phyloP scores from a whole-genome alignment of 306 rosid species.

The Elaeagnus macrophylla region DNA sequence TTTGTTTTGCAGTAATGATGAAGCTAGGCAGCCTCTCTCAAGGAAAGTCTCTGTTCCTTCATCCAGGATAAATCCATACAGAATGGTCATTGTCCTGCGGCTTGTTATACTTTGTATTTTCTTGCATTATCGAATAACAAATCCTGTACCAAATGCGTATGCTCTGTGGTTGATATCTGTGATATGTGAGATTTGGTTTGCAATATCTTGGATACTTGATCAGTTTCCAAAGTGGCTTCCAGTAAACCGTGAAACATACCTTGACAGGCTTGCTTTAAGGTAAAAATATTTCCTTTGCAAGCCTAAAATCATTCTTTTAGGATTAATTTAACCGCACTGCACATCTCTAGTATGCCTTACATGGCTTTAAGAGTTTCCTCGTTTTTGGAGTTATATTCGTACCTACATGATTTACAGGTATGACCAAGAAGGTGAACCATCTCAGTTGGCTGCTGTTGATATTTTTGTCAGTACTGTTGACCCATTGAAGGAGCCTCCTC shows the following conservation, averaged over 20 bases:
- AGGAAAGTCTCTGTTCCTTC: slow-evolving; percentile 94
- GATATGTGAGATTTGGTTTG: slow-evolving; percentile 98
- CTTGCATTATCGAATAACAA: slow-evolving; percentile 89
- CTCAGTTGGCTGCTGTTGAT: slow-evolving; percentile 89
- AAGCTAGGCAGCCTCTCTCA: slow-evolving; percentile 93
- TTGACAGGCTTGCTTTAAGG: slow-evolving; percentile 88
- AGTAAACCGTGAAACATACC: slow-evolving; percentile 93
- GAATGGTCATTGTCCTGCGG: slow-evolving; percentile 90
- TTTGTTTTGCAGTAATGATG: slow-evolving; percentile 62
- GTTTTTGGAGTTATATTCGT: slow-evolving; percentile 18
- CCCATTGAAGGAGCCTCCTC: slow-evolving; percentile 95
- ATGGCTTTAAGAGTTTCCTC: slow-evolving; percentile 2
- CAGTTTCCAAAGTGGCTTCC: slow-evolving; percentile 98
- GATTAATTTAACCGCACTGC: neutral
- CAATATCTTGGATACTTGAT: slow-evolving; percentile 94
- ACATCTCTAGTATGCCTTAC: neutral
- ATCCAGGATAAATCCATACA: slow-evolving; percentile 81
- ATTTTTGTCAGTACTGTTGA: slow-evolving; percentile 96
- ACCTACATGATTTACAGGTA: slow-evolving; percentile 46
- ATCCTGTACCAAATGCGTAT: slow-evolving; percentile 88
- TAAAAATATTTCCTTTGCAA: slow-evolving; percentile 13
- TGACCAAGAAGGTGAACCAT: slow-evolving; percentile 89
- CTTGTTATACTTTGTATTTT: slow-evolving; percentile 64
- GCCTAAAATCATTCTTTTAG: neutral
- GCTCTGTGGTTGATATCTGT: slow-evolving; percentile 84